Base-by-base conservation (phyloP, 139 green algal genomes). In the Nannochloris sp. region DNA sequence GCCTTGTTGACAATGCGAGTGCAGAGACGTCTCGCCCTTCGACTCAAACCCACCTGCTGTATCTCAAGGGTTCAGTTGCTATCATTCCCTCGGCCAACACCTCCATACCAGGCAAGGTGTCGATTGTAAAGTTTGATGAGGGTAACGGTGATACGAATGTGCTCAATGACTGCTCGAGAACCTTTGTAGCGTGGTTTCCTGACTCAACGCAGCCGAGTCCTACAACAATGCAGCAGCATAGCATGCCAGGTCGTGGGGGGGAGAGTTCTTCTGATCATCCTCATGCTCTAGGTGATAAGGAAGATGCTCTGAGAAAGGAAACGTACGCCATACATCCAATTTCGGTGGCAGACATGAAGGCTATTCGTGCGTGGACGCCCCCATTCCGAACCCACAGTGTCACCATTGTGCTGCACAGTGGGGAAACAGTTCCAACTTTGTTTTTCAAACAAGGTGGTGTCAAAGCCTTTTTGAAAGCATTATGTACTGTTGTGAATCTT, bases 361-460 rank as follows among this genome's bases (percentile, higher is more conserved):
- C 83, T 10, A 77, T 96, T 31, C 75, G 80, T 37, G 76, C 72
- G 51, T 80, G 86, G 63, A 79, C 81, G 4, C 80, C 87, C 2
- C 50, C 75, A n/a, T 66, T 95, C 16, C 85, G 84, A 4, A 73
- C 49, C 29, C 88, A 89, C 33, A 70, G 80, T 59, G 65, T 95
- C 36, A 69, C 79, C 9, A 20, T 96, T 26, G 82, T 94, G n/a
- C 78, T 92, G 36, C 45, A 45, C n/a, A 69, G 65, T 61, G 88
- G 87, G 1, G 59, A 93, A 4, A 88, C 82, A 4, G 78, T 95
- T 49, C 82, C 85, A 12, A 86, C 84, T 3, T 71, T 95, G 6
- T 78, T 87, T 63, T 94, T 95, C 71, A 84, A 89, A 25, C 65
- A n/a, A 23, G 79, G 79, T 46, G 79, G 79, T 40, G 62, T 85